Conservation (phyloP, 1,284 basidiomycete genomes). For the Apiotrichum montevideense region DNA sequence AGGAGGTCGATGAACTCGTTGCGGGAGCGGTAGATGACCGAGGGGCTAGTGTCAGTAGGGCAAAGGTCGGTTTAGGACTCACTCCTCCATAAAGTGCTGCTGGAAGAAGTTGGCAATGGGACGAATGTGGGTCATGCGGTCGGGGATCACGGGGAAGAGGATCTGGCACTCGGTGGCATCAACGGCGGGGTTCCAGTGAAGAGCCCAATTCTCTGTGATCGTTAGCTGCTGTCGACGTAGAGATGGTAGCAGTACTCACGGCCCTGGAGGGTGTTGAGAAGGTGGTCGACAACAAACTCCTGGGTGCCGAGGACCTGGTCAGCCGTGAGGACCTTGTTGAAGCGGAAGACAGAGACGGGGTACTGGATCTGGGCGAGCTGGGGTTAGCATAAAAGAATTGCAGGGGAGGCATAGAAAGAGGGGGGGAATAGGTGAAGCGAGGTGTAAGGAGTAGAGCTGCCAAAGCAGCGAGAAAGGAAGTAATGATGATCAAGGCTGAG, state of each 20-base stretch:
- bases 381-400: neutral
- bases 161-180: slow-evolving; percentile 1
- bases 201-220: neutral
- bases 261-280: slow-evolving; percentile 1
- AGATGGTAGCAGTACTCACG: neutral
- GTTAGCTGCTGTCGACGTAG: neutral
- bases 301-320: neutral
- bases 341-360: slow-evolving; percentile 2
- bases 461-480: neutral
- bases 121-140: neutral
- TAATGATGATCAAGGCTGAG: neutral
- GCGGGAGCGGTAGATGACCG: neutral
- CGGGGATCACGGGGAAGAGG: neutral
- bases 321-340: neutral
- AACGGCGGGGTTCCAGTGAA: slow-evolving; percentile 2
- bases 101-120: slow-evolving; percentile 2
- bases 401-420: too few species aligned
- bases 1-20: neutral
- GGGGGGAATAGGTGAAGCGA: too few species aligned
- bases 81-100: slow-evolving; percentile 1
- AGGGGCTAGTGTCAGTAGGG: neutral
- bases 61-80: neutral
- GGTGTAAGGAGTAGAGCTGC: neutral
- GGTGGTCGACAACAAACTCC: slow-evolving; percentile 1
- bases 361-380: slow-evolving; percentile 1